These are phyloP conservation scores for Neoboletus subvelutipes DNA, from an alignment of 768 basidiomycete genomes.

Conservation along the genomic window DNA sequence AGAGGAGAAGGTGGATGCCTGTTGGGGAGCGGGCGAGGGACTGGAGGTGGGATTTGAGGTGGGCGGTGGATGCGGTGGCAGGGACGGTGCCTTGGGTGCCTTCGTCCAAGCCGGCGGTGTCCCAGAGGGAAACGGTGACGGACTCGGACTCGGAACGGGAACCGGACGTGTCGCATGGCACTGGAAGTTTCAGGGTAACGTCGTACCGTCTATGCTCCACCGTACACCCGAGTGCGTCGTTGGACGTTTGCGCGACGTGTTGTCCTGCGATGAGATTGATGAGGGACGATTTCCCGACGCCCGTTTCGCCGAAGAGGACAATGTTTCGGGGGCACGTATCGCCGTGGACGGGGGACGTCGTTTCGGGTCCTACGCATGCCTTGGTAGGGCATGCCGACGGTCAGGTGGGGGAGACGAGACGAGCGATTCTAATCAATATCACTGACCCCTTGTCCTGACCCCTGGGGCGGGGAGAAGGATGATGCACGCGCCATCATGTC, in stretches of 20 bases:
- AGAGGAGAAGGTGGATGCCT: conserved; percentile 1
- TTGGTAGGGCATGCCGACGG: not conserved
- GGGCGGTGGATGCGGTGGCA: not conserved
- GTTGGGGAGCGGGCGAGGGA: not conserved
- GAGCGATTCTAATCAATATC: not conserved
- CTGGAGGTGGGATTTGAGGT: not conserved
- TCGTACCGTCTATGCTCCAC: not conserved
- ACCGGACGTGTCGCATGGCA: not conserved
- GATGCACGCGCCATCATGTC: too few species aligned
- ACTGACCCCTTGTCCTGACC: not conserved
- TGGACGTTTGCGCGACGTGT: not conserved
- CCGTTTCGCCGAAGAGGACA: not conserved
- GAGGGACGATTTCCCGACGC: conserved; percentile 3
- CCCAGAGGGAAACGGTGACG: not conserved
- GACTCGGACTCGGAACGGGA: not conserved
- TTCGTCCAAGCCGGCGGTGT: conserved; percentile 5
- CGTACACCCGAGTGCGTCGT: conserved; percentile 4
- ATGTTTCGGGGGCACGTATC: not conserved
- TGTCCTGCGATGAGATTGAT: not conserved
- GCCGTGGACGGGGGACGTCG: not conserved
- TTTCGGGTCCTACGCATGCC: not conserved
- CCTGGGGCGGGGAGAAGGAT: not conserved
- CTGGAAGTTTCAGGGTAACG: not conserved
- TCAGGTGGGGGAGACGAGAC: not conserved
- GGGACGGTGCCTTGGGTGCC: not conserved